Percentiles rank a stretch among this genome's conserved stretches.
Evolutionary conservation across 495 filamentous ascomycete species (phyloP).

Genomic region (Jackrogersella multiformis): DNA sequence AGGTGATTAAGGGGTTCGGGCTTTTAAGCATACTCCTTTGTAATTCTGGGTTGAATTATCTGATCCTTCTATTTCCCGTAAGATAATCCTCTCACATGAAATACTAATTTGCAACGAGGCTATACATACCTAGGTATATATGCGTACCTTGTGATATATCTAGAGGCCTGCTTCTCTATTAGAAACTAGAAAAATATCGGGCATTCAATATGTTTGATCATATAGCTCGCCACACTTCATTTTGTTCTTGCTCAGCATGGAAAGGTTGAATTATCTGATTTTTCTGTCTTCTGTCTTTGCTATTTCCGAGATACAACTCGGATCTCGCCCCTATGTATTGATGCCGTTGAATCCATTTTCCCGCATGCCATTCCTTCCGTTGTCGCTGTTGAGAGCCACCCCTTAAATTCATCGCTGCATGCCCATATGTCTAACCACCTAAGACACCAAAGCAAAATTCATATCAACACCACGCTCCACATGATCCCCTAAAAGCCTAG

Average conservation of each 20-base stretch:
- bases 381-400: constrained; percentile 11
- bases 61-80: neutral
- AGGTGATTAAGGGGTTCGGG: no score
- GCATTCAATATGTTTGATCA: no score
- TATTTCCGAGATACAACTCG: neutral
- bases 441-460: neutral
- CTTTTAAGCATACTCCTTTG: no score
- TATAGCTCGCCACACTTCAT: neutral
- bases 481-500: neutral
- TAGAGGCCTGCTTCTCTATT: no score
- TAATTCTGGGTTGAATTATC: constrained; percentile 5
- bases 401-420: neutral
- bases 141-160: no score
- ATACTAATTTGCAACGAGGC: no score
- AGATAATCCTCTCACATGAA: no score
- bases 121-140: no score
- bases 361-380: neutral
- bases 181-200: no score
- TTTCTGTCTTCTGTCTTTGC: neutral
- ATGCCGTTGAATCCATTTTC: neutral
- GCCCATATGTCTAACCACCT: neutral
- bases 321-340: neutral
- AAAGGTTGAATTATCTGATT: constrained; percentile 5
- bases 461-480: neutral
- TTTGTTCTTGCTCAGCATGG: neutral